Percentiles rank a stretch among this genome's conserved stretches.
These are phyloP conservation scores for Tolypocladium amazonense DNA, from an alignment of 2,329 filamentous ascomycete genomes.

Conservation along the genomic window DNA sequence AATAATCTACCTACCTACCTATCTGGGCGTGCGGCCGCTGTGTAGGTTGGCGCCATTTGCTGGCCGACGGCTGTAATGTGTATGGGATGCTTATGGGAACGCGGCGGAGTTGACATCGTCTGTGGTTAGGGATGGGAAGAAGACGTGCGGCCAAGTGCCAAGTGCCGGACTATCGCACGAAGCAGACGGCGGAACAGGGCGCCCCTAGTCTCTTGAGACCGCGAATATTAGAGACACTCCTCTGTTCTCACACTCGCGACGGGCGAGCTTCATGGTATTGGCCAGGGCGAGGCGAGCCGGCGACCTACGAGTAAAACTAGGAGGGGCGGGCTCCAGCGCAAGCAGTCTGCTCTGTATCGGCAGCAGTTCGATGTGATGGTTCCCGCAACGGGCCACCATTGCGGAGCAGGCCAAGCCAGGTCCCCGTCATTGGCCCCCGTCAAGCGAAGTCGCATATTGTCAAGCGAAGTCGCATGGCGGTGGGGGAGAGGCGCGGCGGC, in stretches of 20 bases:
- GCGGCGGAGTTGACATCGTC: not conserved
- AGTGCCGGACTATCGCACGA: too few species aligned
- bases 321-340: too few species aligned
- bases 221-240: not conserved
- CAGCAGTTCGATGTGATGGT: not conserved
- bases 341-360: too few species aligned
- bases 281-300: not conserved
- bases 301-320: too few species aligned
- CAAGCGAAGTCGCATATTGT: conserved; percentile 1
- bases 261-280: not conserved
- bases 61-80: not conserved
- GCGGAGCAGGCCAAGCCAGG: not conserved
- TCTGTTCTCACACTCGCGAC: too few species aligned
- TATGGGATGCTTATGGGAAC: too few species aligned
- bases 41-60: not conserved
- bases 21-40: not conserved
- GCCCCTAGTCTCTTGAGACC: not conserved
- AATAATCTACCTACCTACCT: not conserved
- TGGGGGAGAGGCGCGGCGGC: not conserved
- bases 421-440: conserved; percentile 3
- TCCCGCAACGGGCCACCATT: not conserved
- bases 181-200: not conserved
- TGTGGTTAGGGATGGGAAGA: too few species aligned
- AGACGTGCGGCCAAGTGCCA: too few species aligned
- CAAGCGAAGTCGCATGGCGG: conserved; percentile 5